phyloP scores from a whole-genome alignment of 1,284 basidiomycete species.

The Trichosporon sp. region DNA sequence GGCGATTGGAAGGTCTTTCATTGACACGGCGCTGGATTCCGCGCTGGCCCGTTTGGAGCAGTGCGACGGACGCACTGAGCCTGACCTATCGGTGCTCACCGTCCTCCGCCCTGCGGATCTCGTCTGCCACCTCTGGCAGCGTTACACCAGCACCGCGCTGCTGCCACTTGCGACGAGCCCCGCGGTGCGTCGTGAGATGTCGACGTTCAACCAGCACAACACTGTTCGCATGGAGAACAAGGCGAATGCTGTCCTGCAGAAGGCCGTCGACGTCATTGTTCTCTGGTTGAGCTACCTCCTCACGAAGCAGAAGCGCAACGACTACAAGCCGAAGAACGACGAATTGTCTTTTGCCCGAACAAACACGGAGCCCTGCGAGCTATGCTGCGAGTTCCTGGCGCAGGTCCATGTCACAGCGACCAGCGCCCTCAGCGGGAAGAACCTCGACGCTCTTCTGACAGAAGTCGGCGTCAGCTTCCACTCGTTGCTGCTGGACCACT shows the following conservation, averaged over 20 bases:
- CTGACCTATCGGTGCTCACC: constrained; percentile 65
- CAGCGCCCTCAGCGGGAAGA: constrained; percentile 79
- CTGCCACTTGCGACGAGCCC: constrained; percentile 83
- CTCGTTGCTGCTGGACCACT: constrained; percentile 87
- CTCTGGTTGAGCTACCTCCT: constrained; percentile 62
- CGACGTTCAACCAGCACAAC: constrained; percentile 85
- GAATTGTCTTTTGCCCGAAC: constrained; percentile 89
- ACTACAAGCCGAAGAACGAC: constrained; percentile 95
- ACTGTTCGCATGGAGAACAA: constrained; percentile 82
- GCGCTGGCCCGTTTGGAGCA: constrained; percentile 67
- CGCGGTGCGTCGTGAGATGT: constrained; percentile 87
- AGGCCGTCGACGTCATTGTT: constrained; percentile 75
- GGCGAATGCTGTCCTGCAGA: constrained; percentile 77
- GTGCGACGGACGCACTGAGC: constrained; percentile 71
- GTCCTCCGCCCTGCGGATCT: constrained; percentile 77
- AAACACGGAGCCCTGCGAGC: constrained; percentile 91
- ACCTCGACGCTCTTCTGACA: constrained; percentile 82
- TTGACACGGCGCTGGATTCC: constrained; percentile 87
- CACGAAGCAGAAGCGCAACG: constrained; percentile 88
- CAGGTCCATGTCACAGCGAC: constrained; percentile 70
- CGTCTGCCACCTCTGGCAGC: constrained; percentile 93
- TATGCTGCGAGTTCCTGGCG: constrained; percentile 79
- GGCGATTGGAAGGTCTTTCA: constrained; percentile 75
- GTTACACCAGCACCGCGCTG: constrained; percentile 86
- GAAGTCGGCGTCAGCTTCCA: constrained; percentile 95